phyloP scores from a whole-genome alignment of 768 basidiomycete species.

The Lactifluus volemus region DNA sequence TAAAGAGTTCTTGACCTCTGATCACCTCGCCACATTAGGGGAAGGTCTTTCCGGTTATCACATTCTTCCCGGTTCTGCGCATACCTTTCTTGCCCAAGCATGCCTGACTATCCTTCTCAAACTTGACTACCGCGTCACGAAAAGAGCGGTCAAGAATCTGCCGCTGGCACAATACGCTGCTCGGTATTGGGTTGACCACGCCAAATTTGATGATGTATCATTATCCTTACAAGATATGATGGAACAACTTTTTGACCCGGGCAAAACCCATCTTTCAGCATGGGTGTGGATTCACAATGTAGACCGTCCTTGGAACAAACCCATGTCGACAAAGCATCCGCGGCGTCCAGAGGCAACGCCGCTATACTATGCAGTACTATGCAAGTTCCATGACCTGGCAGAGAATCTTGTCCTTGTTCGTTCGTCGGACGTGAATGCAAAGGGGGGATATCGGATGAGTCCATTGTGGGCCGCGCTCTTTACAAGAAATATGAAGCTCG shows the following conservation, averaged over 20 bases:
- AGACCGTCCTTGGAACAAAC: not conserved
- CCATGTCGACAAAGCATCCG: not conserved
- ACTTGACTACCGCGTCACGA: not conserved
- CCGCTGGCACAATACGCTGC: not conserved
- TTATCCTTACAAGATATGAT: not conserved
- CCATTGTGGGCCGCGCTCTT: not conserved
- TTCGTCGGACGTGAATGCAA: not conserved
- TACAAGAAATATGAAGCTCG: not conserved
- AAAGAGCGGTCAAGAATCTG: not conserved
- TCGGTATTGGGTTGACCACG: conserved; percentile 6
- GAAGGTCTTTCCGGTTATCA: conserved; percentile 1
- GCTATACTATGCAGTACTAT: not conserved
- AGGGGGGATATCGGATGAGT: not conserved
- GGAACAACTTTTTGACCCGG: not conserved
- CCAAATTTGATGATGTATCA: not conserved
- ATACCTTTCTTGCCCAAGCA: not conserved
- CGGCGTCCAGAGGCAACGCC: not conserved
- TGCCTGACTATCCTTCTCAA: conserved; percentile 4
- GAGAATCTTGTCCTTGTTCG: not conserved
- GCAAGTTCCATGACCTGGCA: not conserved
- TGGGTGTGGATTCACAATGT: conserved; percentile 8
- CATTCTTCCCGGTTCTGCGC: not conserved
- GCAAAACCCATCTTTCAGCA: not conserved
- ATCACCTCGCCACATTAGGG: not conserved
- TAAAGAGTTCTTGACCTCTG: conserved; percentile 10